phyloP scores from a whole-genome alignment of 495 filamentous ascomycete genomes.

The Lasiosphaeria hispida region DNA sequence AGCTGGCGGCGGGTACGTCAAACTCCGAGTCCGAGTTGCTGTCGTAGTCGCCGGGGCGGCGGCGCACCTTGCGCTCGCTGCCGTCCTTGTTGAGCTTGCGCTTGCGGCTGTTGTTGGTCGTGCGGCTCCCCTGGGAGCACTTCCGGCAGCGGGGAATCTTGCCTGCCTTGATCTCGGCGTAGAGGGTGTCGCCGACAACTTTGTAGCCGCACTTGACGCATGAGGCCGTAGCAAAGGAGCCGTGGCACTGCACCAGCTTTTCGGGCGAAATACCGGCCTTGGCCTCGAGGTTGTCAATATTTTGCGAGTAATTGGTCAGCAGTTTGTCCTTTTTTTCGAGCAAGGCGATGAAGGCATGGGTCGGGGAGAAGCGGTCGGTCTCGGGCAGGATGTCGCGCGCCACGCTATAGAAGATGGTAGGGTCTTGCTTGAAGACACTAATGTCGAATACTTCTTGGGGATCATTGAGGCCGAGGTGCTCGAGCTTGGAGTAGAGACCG shows the following conservation, averaged over 20 bases:
- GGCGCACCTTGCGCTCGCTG: conserved; percentile 56
- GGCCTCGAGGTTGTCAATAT: conserved; percentile 95
- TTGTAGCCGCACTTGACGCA: conserved; percentile 79
- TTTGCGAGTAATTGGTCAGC: conserved; percentile 96
- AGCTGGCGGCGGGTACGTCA: conserved; percentile 32
- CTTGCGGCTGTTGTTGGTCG: conserved; percentile 54
- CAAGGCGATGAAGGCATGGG: conserved; percentile 93
- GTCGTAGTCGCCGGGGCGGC: conserved; percentile 57
- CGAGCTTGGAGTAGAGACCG: conserved; percentile 82
- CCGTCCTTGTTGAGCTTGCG: conserved; percentile 71
- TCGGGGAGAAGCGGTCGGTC: conserved; percentile 71
- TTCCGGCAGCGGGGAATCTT: conserved; percentile 61
- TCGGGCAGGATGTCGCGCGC: conserved; percentile 88
- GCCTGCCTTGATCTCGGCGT: conserved; percentile 73
- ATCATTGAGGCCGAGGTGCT: conserved; percentile 66
- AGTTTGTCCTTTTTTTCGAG: conserved; percentile 87
- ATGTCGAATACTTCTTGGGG: conserved; percentile 97
- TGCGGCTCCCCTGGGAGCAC: conserved; percentile 51
- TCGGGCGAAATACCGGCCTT: conserved; percentile 78
- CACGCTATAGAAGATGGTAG: conserved; percentile 85
- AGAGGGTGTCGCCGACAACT: conserved; percentile 75
- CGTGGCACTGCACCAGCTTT: conserved; percentile 94
- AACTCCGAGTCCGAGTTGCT: conserved; percentile 71
- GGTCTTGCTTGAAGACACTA: conserved; percentile 77
- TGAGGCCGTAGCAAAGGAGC: conserved; percentile 87